Percentiles rank a stretch among this genome's conserved stretches.
These are phyloP conservation scores for Tuber melanosporum DNA, from an alignment of 495 filamentous ascomycete species.

Conservation along the genomic window DNA sequence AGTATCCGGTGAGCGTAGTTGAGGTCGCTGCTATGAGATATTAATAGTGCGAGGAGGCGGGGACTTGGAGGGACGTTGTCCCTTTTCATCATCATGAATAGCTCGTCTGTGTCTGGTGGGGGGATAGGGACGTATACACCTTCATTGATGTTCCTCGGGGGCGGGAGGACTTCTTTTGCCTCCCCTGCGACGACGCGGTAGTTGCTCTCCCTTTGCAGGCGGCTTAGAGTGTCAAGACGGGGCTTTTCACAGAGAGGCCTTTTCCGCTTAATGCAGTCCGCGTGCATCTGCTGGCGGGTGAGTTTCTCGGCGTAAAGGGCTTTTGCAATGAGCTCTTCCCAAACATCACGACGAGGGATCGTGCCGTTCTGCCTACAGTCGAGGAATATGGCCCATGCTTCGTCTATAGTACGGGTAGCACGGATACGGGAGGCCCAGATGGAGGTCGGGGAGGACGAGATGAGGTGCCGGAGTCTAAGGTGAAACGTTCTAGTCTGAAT, in stretches of 20 bases:
- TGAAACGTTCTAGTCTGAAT: slow-evolving; percentile 54
- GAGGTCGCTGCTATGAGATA: not conserved
- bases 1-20: not conserved
- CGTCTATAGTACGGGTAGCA: slow-evolving; percentile 60
- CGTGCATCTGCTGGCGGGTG: not conserved
- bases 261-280: not conserved
- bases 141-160: slow-evolving; percentile 54
- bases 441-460: slow-evolving; percentile 18
- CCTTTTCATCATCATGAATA: slow-evolving; percentile 52
- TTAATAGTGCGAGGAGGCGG: slow-evolving; percentile 3
- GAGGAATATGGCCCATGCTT: slow-evolving; percentile 67
- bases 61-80: slow-evolving; percentile 43
- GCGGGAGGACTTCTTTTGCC: slow-evolving; percentile 52
- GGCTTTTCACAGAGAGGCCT: not conserved
- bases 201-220: not conserved
- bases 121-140: slow-evolving; percentile 53
- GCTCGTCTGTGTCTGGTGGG: slow-evolving; percentile 51
- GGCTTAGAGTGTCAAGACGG: not conserved
- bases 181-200: slow-evolving; percentile 53
- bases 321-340: slow-evolving; percentile 58
- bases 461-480: not conserved
- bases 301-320: slow-evolving; percentile 47
- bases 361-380: slow-evolving; percentile 46
- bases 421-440: slow-evolving; percentile 59
- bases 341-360: slow-evolving; percentile 43